Evolutionary conservation across 345 rosid genomes (phyloP).

Genomic region (Euphorbia peplus): DNA sequence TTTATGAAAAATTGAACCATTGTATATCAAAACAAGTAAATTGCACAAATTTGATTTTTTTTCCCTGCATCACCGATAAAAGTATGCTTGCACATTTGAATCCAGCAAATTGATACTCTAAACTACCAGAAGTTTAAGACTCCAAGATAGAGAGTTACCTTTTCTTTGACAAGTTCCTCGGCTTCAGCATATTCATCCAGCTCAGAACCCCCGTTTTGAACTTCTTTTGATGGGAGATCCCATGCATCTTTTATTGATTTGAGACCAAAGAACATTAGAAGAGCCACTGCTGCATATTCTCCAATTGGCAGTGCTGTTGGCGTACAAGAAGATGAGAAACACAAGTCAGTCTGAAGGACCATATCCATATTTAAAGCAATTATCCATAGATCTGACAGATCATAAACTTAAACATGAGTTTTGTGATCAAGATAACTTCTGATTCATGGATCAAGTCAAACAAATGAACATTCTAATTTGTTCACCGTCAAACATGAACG

Average conservation of each 20-base stretch:
- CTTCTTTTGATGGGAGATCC: constrained; percentile 64
- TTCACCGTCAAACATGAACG: background rate
- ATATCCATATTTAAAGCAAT: background rate
- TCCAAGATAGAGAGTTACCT: constrained; percentile 37
- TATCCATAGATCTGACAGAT: background rate
- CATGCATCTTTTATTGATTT: constrained; percentile 97
- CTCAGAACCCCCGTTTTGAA: constrained; percentile 56
- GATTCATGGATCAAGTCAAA: background rate
- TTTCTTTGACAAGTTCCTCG: constrained; percentile 88
- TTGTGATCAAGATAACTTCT: background rate
- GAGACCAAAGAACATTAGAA: constrained; percentile 86
- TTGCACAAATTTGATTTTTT: constrained; percentile 6
- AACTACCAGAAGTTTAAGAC: background rate
- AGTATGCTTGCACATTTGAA: background rate
- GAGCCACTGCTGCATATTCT: constrained; percentile 92
- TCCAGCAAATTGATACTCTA: background rate
- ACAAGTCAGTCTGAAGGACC: constrained; percentile 8
- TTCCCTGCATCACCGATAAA: too few species aligned
- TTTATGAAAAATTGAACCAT: background rate
- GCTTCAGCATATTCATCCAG: constrained; percentile 88
- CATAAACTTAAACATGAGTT: background rate
- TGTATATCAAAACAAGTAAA: background rate
- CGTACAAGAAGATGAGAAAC: constrained; percentile 20
- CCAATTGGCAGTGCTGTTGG: constrained; percentile 87
- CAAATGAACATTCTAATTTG: background rate